phyloP scores from a whole-genome alignment of 495 filamentous ascomycete genomes.

The Penicillium canariense region DNA sequence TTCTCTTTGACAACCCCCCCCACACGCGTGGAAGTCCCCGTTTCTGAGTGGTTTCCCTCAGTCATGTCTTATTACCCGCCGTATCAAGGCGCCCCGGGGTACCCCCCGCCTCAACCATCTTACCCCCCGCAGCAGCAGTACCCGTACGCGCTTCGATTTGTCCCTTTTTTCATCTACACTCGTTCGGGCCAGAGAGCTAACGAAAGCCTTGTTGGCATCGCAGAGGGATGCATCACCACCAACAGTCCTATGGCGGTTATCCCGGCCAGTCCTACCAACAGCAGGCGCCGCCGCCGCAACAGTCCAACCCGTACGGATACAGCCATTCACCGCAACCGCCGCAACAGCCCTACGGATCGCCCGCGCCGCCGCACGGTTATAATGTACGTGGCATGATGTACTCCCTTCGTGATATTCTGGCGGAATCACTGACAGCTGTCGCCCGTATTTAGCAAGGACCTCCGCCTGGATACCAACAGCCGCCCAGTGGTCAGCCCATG shows the following conservation, averaged over 20 bases:
- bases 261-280: conserved; percentile 49
- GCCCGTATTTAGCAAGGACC: conserved; percentile 16
- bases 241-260: conserved; percentile 44
- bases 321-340: conserved; percentile 42
- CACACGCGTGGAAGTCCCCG: background rate
- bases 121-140: conserved; percentile 39
- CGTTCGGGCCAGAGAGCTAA: conserved; percentile 4
- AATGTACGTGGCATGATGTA: conserved; percentile 27
- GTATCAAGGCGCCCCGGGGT: conserved; percentile 45
- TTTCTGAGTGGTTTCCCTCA: background rate
- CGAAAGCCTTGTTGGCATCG: conserved; percentile 1
- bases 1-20: background rate
- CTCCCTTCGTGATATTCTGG: background rate
- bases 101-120: conserved; percentile 46
- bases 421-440: conserved; percentile 2
- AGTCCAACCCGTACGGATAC: conserved; percentile 47
- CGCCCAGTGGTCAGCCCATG: conserved; percentile 35
- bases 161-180: conserved; percentile 2
- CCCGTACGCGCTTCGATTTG: conserved; percentile 32
- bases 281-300: conserved; percentile 34
- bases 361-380: conserved; percentile 44
- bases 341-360: conserved; percentile 39
- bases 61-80: conserved; percentile 55
- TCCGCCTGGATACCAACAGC: conserved; percentile 38
- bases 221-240: conserved; percentile 37